phyloP scores from a whole-genome alignment of 768 basidiomycete species.

The Amanita thiersii region DNA sequence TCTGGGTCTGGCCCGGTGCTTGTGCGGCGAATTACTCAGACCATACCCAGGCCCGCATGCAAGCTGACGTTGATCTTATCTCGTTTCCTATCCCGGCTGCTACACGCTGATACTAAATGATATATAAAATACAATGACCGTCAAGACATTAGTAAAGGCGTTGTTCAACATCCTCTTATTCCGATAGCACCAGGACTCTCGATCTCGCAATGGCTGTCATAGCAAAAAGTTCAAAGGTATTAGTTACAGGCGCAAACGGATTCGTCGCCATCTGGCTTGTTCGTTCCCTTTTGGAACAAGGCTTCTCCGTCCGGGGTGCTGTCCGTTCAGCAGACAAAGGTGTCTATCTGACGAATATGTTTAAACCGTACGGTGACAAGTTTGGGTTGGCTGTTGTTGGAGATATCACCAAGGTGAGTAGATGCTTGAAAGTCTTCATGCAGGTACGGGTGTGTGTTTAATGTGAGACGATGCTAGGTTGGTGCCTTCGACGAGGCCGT shows the following conservation, averaged over 20 bases:
- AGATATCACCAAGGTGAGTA: conserved; percentile 47
- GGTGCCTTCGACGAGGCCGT: conserved; percentile 77
- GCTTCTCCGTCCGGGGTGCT: conserved; percentile 58
- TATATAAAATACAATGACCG: no score
- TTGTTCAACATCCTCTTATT: no score
- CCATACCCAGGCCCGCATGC: no score
- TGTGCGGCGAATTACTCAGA: no score
- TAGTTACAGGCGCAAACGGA: conserved; percentile 56
- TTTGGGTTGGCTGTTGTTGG: conserved; percentile 62
- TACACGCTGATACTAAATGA: no score
- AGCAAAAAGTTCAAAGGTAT: conserved; percentile 28
- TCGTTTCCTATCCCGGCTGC: no score
- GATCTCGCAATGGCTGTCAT: no score
- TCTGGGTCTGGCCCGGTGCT: no score
- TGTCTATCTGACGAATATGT: conserved; percentile 42
- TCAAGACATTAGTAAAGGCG: no score
- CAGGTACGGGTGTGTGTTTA: background rate
- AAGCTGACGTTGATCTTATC: no score
- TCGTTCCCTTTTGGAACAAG: conserved; percentile 44
- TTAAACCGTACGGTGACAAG: conserved; percentile 44
- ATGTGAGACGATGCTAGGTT: conserved; percentile 26
- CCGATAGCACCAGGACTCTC: no score
- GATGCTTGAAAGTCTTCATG: background rate
- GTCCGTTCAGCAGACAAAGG: conserved; percentile 57
- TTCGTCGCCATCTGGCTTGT: conserved; percentile 57